phyloP scores from a whole-genome alignment of 1,284 basidiomycete genomes.

The Cutaneotrichosporon mucoides region DNA sequence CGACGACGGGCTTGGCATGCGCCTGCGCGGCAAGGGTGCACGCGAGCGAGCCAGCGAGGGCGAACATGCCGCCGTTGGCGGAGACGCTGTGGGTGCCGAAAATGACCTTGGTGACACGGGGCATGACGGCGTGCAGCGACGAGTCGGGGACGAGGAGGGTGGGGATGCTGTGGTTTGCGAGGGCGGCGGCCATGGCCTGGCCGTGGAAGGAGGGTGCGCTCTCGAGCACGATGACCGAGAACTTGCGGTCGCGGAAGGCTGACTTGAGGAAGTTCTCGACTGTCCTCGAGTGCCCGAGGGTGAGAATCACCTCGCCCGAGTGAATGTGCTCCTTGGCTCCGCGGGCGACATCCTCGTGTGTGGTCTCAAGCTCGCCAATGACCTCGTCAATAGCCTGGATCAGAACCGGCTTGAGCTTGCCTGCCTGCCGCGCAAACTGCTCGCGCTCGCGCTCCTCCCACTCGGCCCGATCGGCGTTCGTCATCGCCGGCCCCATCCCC shows the following conservation, averaged over 20 bases:
- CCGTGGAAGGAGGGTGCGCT: conserved; percentile 88
- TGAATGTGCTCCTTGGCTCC: conserved; percentile 95
- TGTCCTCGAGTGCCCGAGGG: conserved; percentile 87
- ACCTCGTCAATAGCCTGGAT: conserved; percentile 92
- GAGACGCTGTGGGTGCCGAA: conserved; percentile 89
- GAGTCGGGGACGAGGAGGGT: conserved; percentile 94
- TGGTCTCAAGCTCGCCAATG: conserved; percentile 90
- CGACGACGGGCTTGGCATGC: conserved; percentile 89
- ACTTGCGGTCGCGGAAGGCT: conserved; percentile 84
- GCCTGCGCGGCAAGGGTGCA: conserved; percentile 84
- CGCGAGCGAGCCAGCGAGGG: conserved; percentile 76
- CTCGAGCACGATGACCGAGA: conserved; percentile 94
- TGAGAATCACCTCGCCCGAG: conserved; percentile 94
- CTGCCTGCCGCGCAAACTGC: conserved; percentile 46
- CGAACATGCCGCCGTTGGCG: conserved; percentile 93
- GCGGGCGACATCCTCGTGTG: conserved; percentile 90
- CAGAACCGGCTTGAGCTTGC: conserved; percentile 53
- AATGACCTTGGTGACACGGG: conserved; percentile 93
- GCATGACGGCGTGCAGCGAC: conserved; percentile 92
- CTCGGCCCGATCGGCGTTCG: neutral
- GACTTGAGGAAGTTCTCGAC: conserved; percentile 91
- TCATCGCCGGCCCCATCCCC: neutral
- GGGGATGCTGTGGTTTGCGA: conserved; percentile 75
- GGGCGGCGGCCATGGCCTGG: conserved; percentile 73
- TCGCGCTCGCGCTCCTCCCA: conserved; percentile 26